Evolutionary conservation across 305 asterid species (phyloP).

Genomic region (Salvia sclarea): DNA sequence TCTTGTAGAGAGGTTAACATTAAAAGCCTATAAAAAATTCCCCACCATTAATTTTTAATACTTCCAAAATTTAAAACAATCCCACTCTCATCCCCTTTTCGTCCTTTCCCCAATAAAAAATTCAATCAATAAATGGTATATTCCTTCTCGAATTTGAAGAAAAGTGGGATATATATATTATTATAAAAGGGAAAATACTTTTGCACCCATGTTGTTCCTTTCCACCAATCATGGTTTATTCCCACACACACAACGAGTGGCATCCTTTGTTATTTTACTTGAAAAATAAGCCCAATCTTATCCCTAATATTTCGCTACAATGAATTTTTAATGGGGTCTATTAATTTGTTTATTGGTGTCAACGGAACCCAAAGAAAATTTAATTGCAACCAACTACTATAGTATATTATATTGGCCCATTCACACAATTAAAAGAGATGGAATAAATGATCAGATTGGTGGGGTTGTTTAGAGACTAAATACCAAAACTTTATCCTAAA

Average conservation of each 20-base stretch:
- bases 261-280: slow-evolving; percentile 14
- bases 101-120: slow-evolving; percentile 16
- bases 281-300: slow-evolving; percentile 15
- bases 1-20: background rate
- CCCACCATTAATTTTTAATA: slow-evolving; percentile 13
- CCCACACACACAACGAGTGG: slow-evolving; percentile 33
- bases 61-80: slow-evolving; percentile 2
- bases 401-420: background rate
- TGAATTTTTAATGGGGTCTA: background rate
- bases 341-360: background rate
- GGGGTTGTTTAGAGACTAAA: too few species aligned
- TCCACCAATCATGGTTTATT: slow-evolving; percentile 25
- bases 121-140: background rate
- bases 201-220: slow-evolving; percentile 20
- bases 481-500: too few species aligned
- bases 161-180: slow-evolving; percentile 16
- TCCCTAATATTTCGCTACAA: background rate
- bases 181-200: slow-evolving; percentile 13
- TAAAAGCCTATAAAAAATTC: background rate
- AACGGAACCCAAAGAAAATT: background rate
- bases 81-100: background rate
- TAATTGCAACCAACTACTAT: background rate
- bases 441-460: too few species aligned
- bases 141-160: slow-evolving; percentile 15
- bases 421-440: too few species aligned